phyloP scores from a whole-genome alignment of 257 asterid genomes.

The Rehmannia glutinosa region DNA sequence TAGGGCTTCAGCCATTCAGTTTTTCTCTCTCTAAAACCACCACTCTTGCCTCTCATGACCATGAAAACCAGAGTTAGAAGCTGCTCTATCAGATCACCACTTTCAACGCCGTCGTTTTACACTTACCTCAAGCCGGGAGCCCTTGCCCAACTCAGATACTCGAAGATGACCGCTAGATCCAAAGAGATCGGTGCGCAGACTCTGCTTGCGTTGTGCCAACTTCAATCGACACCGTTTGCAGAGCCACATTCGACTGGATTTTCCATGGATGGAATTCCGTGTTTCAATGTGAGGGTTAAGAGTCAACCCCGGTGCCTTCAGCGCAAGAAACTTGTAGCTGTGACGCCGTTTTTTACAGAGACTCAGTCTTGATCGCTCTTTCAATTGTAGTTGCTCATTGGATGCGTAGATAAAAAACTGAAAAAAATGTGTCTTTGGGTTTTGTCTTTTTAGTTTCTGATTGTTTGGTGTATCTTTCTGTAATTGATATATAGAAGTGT shows the following conservation, averaged over 20 bases:
- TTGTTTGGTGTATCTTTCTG: constrained; percentile 11
- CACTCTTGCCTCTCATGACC: constrained; percentile 6
- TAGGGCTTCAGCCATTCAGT: constrained; percentile 31
- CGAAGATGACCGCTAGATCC: constrained; percentile 66
- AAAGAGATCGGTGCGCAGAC: constrained; percentile 34
- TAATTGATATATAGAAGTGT: constrained; percentile 27
- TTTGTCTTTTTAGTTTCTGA: not conserved
- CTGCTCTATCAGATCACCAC: constrained; percentile 17
- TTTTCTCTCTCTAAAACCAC: not conserved
- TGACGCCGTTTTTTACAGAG: constrained; percentile 40
- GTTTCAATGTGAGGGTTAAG: constrained; percentile 43
- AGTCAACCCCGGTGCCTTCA: constrained; percentile 43
- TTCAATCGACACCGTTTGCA: constrained; percentile 21
- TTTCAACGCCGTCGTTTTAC: constrained; percentile 30
- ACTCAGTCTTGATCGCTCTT: constrained; percentile 19
- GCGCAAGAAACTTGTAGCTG: constrained; percentile 58
- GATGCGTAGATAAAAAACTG: constrained; percentile 20
- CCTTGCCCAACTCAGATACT: constrained; percentile 64
- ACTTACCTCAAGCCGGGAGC: constrained; percentile 81
- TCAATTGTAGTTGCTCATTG: not conserved
- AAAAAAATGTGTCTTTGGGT: constrained; percentile 6
- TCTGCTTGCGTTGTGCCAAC: constrained; percentile 40
- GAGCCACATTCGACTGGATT: constrained; percentile 17
- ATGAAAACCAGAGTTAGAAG: constrained; percentile 39
- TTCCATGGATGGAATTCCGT: constrained; percentile 45